Base-by-base conservation (phyloP, 352 stramenopile species). In the Blastocystis sp. region DNA sequence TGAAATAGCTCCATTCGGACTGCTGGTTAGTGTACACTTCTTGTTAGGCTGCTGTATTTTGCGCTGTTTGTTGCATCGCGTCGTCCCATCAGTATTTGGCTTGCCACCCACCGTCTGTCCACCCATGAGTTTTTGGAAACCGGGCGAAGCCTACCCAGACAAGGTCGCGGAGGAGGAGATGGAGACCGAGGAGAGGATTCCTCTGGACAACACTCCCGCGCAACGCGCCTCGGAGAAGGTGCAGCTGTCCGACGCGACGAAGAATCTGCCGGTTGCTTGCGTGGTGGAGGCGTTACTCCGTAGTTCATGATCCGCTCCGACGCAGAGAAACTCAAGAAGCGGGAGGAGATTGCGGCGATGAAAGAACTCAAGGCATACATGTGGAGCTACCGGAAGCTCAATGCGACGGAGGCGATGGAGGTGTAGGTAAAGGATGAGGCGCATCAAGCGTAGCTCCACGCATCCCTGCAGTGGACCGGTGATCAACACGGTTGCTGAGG, bases 291-390 rank as follows among this genome's bases (percentile, higher is more conserved):
- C 34, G 21, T 84, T 19, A 84, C 9, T 48, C 24, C 52, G 11
- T 84, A 84, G 74, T 84, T 84, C 60, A 84, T 84, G 74, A 28
- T 84, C 21, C 74, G 57, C 48, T 84, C 74, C 34, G 24, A 84
- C 21, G 74, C 65, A 24, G 74, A 84, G 38, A 52, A 70, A 38
- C 21, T 52, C 9, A 28, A 45, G 48, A 62, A 54, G 42, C 45
- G 69, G 54, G 57, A 84, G 21, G 74, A 84, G n/a, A 69, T 84
- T 19, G 54, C 60, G 11, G 74, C 74, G 38, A 57, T 84, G n/a
- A 84, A 84, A 19, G 74, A 84, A 59, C 61, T 84, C 19, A 84
- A 84, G 57, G 45, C 74, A 48, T 84, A 84, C 34, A 84, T 84
- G 74, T 84, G 74, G 74, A 69, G 52, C 14, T 84, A 84, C 69